These are phyloP conservation scores for Starmerella etchellsii DNA, from an alignment of 805 yeast species.

Conservation along the genomic window DNA sequence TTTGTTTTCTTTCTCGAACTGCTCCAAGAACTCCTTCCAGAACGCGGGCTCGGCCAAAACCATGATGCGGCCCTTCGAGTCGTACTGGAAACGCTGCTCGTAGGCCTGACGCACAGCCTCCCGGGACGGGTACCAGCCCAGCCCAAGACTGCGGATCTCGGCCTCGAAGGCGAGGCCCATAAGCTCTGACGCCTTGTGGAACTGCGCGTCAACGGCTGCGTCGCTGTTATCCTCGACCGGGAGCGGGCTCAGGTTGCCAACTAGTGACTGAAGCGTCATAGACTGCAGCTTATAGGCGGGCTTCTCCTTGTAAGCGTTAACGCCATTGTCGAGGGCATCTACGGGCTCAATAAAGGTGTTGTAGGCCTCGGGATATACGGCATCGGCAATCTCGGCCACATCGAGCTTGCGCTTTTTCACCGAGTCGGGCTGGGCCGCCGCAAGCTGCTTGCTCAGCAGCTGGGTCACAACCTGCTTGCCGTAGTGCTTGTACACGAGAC, in stretches of 20 bases:
- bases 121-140: slow-evolving; percentile 86
- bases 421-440: not conserved
- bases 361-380: slow-evolving; percentile 66
- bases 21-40: slow-evolving; percentile 83
- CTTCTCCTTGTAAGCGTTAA: slow-evolving; percentile 39
- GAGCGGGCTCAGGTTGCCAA: slow-evolving; percentile 68
- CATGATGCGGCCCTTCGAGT: slow-evolving; percentile 59
- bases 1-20: slow-evolving; percentile 38
- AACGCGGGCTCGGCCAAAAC: slow-evolving; percentile 70
- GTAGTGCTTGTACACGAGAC: slow-evolving; percentile 64
- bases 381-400: slow-evolving; percentile 38
- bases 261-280: slow-evolving; percentile 65
- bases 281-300: slow-evolving; percentile 60
- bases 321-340: slow-evolving; percentile 91
- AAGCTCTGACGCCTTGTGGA: slow-evolving; percentile 56
- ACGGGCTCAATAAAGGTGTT: slow-evolving; percentile 77
- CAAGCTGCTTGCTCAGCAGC: slow-evolving; percentile 20
- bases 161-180: slow-evolving; percentile 74
- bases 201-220: slow-evolving; percentile 47
- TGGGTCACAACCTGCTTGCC: slow-evolving; percentile 34
- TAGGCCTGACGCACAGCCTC: slow-evolving; percentile 62
- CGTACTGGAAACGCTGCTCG: slow-evolving; percentile 41
- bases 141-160: slow-evolving; percentile 56
- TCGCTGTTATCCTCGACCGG: slow-evolving; percentile 66
- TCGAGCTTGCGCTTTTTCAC: slow-evolving; percentile 25